Evolutionary conservation across 352 stramenopile species (phyloP), one percentile per base, ranked within the genome.

Genomic region (Globisporangium mamillatum): DNA sequence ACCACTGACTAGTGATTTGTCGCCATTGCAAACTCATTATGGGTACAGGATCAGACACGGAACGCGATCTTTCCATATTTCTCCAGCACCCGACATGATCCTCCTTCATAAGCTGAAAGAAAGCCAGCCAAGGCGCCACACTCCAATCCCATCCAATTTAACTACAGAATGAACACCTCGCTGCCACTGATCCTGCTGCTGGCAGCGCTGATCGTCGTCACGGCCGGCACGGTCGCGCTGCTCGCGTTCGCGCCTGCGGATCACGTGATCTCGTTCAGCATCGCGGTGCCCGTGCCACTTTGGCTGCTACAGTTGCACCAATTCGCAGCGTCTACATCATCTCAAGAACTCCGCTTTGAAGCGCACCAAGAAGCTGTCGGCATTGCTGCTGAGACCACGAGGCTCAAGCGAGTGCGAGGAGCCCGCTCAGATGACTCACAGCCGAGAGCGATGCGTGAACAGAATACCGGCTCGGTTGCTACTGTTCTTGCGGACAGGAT

Each of bases 51-150:
- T 44, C 27, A 60, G 27, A 36, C 10, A 25, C 14, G 4, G 32
- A 10, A 20, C 16, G 60, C 20, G 60, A 66, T 50, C 60, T 66
- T 66, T 66, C 60, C 22, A 58, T 58, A 24, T 66, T 66, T 44
- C 9, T 44, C 24, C 38, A 24, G 36, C 38, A 36, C 46, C 29
- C 55, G 5, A 18, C 55, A 27, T 46, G 29, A 61, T 12, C 20
- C 5, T 38, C 20, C 53, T 38, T 29, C 9, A 36, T 24, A 25
- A 10, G 36, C 32, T 32, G 29, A 32, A 32, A 9, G n/a, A 27
- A 34, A 53, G 24, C 18, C 56, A 46, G 18, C 10, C 22, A 59
- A 29, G 3, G 4, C 25, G 7, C 29, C 14, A 22, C 41, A n/a
- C 14, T 4, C 20, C 16, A 50, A 20, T 48, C 38, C 27, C 27